These are phyloP conservation scores for Plasmodium berghei DNA, from an alignment of 169 alveolate genomes.

Conservation along the genomic window DNA sequence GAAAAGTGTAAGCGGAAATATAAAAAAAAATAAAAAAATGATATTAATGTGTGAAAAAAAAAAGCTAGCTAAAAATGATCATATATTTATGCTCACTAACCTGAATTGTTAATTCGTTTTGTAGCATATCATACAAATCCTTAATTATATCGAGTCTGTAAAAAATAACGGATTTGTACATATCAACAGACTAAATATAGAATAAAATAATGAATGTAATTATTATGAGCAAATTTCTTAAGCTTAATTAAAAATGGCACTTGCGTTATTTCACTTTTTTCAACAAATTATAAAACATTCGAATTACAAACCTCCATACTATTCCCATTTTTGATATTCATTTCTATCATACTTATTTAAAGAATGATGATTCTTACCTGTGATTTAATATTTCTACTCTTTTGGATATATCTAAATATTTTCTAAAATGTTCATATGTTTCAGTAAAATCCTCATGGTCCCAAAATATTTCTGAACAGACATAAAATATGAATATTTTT, in stretches of 20 bases:
- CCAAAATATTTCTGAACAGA: constrained; percentile 87
- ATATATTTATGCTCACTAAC: constrained; percentile 17
- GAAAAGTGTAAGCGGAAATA: background rate
- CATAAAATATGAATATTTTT: background rate
- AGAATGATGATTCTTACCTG: constrained; percentile 63
- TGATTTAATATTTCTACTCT: constrained; percentile 89
- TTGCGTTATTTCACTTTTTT: too few relatives aligned
- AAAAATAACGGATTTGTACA: background rate
- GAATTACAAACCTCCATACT: too few relatives aligned
- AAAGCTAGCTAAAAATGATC: background rate
- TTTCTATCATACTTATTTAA: too few relatives aligned
- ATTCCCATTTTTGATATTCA: too few relatives aligned
- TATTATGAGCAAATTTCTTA: too few relatives aligned
- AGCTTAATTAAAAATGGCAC: too few relatives aligned
- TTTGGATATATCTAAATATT: constrained; percentile 88
- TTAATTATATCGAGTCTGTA: constrained; percentile 86
- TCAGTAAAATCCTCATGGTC: constrained; percentile 89
- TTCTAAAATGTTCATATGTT: constrained; percentile 84
- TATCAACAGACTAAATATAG: background rate
- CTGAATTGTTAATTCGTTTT: constrained; percentile 86
- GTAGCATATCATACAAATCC: constrained; percentile 90
- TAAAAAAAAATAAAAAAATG: background rate
- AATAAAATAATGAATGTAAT: too few relatives aligned
- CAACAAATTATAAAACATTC: too few relatives aligned
- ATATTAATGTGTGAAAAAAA: background rate